phyloP scores from a whole-genome alignment of 371 early-diverging fungal species.

The Rhizopus stolonifer region DNA sequence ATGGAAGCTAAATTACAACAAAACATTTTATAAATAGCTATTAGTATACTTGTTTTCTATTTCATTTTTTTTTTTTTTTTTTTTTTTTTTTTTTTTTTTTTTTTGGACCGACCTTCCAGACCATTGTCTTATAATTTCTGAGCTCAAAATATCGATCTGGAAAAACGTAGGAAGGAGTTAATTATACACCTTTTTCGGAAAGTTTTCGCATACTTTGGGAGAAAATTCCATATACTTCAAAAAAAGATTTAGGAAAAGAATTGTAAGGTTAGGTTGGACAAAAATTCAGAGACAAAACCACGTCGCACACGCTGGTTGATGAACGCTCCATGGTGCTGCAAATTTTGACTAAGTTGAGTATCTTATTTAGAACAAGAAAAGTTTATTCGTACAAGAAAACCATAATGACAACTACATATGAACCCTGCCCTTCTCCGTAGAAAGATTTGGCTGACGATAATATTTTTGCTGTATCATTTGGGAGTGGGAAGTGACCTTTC shows the following conservation, averaged over 20 bases:
- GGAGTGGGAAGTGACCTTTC: conserved; percentile 16
- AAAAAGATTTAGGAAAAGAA: neutral
- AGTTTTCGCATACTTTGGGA: too few species aligned
- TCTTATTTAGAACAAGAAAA: conserved; percentile 11
- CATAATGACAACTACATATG: conserved; percentile 21
- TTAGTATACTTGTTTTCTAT: too few species aligned
- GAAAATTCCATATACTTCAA: too few species aligned
- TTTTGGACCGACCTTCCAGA: too few species aligned
- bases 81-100: too few species aligned
- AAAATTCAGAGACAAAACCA: conserved; percentile 6
- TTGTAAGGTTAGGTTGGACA: neutral
- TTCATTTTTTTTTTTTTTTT: too few species aligned
- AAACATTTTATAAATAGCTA: too few species aligned
- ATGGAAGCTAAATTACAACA: too few species aligned
- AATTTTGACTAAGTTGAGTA: conserved; percentile 9
- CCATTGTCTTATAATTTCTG: too few species aligned
- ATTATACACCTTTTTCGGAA: too few species aligned
- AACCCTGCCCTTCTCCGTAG: conserved; percentile 22
- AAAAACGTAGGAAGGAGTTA: too few species aligned
- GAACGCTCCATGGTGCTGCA: conserved; percentile 5
- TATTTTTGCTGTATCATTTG: conserved; percentile 17
- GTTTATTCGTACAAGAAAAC: conserved; percentile 18
- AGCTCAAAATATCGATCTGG: too few species aligned
- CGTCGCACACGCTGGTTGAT: conserved; percentile 6
- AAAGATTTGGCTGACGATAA: conserved; percentile 15